Conservation (phyloP, 1,284 basidiomycete genomes). For the Cryptococcus neoformans region DNA sequence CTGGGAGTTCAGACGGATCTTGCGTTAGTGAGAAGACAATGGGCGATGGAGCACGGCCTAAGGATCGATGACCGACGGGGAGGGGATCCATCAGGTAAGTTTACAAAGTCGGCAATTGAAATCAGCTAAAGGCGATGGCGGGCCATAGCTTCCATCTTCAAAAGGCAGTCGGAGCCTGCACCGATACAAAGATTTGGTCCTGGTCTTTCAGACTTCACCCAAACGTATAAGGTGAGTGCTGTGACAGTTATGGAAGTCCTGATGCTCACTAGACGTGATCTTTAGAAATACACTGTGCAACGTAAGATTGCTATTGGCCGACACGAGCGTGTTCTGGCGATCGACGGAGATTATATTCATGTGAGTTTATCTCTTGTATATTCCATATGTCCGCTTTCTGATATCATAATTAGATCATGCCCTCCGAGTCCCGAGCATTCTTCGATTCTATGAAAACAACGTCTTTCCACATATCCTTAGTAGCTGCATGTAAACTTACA, state of each 20-base stretch:
- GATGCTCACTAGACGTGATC: not conserved
- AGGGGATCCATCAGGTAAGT: conserved; percentile 84
- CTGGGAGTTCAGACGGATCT: conserved; percentile 83
- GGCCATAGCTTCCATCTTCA: conserved; percentile 79
- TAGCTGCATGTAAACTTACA: conserved; percentile 78
- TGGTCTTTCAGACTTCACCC: conserved; percentile 54
- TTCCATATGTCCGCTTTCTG: not conserved
- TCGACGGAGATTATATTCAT: conserved; percentile 94
- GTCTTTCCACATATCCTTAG: conserved; percentile 86
- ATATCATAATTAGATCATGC: conserved; percentile 69
- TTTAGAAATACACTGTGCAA: conserved; percentile 85
- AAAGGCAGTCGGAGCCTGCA: conserved; percentile 73
- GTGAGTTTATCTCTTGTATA: conserved; percentile 52
- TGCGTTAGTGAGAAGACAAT: conserved; percentile 72
- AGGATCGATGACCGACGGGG: conserved; percentile 50
- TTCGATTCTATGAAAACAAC: conserved; percentile 86
- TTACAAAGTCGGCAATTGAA: not conserved
- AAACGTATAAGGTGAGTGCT: conserved; percentile 68
- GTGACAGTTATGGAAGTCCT: not conserved
- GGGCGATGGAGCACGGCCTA: conserved; percentile 62
- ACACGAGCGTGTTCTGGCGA: conserved; percentile 85
- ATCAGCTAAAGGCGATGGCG: not conserved
- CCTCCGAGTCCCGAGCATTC: conserved; percentile 73
- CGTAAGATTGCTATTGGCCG: conserved; percentile 91
- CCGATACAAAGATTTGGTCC: conserved; percentile 56